Base-by-base conservation (phyloP, 2,329 filamentous ascomycete species). In the Fusarium sp. region DNA sequence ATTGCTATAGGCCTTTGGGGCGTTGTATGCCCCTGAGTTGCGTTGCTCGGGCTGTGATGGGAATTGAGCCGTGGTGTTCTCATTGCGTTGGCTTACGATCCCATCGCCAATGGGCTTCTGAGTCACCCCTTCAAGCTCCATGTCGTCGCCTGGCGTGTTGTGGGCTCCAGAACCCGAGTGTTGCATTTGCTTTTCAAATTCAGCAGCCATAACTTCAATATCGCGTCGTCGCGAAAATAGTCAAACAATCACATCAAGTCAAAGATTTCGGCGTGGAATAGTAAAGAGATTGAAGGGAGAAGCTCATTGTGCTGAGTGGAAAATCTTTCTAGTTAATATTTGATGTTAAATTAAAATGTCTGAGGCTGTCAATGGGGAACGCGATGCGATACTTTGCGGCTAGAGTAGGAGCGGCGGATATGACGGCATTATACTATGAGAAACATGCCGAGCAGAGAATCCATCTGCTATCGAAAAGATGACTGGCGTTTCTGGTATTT, bases 1-100 rank as follows among this genome's bases (percentile, higher is more conserved):
- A 62, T 83, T 81, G 41, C 68, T 76, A 60, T 82, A 84, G 6
- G 68, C 71, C 40, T 60, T 63, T 5, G 76, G 75, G 10, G 70
- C 62, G 32, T 76, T 60, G 62, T 78, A 77, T 19, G 67, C 52
- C 43, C 67, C 52, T 8, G 68, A 63, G 30, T 60, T 49, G 49
- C 47, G 44, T 54, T 57, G 44, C n/a, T 35, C 32, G n/a, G 14
- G 14, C 17, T 30, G 50, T 3, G 26, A 13, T 37, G 33, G 32
- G 20, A 17, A 28, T 24, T 7, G 60, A 56, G 28, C 17, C 20
- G 44, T 30, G 17, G 44, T 26, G 13, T 56, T 37, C 9, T n/a
- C 22, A 1, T 37, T 24, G 7, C 41, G 45, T 32, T 40, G 32
- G 14, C 35, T 13, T 1, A 24, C 10, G 15, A 33, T 33, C 14